These are phyloP conservation scores for Xylaria palmicola DNA, from an alignment of 495 filamentous ascomycete genomes.

Conservation along the genomic window DNA sequence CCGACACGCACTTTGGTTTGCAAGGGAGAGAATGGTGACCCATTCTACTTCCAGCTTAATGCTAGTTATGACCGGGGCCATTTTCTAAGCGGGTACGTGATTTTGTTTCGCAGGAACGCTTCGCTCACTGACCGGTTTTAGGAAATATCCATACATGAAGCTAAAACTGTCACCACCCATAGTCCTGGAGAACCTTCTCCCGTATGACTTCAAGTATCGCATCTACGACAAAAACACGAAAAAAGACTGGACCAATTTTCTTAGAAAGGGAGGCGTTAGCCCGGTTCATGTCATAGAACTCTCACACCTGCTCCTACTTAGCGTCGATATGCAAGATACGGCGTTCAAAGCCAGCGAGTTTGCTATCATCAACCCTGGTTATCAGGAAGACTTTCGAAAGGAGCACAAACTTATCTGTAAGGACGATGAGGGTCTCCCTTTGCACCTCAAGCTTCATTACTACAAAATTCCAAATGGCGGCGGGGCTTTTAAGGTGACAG, in stretches of 20 bases:
- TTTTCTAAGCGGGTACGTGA: constrained; percentile 65
- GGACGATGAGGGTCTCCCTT: constrained; percentile 73
- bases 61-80: constrained; percentile 78
- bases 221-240: constrained; percentile 98
- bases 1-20: constrained; percentile 85
- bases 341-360: constrained; percentile 94
- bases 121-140: constrained; percentile 36
- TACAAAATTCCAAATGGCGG: constrained; percentile 90
- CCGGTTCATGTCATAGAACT: constrained; percentile 96
- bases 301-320: constrained; percentile 87
- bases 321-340: constrained; percentile 94
- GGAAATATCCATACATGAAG: constrained; percentile 90
- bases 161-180: constrained; percentile 86
- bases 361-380: constrained; percentile 89
- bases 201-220: constrained; percentile 97
- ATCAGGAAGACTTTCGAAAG: constrained; percentile 81
- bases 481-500: constrained; percentile 90
- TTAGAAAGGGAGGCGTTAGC: constrained; percentile 92
- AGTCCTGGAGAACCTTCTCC: constrained; percentile 90
- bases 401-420: constrained; percentile 78
- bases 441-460: constrained; percentile 87
- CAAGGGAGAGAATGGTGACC: constrained; percentile 76
- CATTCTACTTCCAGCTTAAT: constrained; percentile 96
- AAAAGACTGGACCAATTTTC: constrained; percentile 98
- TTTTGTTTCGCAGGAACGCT: neutral